Conservation (phyloP, 495 filamentous ascomycete species). For the Halenospora varia region DNA sequence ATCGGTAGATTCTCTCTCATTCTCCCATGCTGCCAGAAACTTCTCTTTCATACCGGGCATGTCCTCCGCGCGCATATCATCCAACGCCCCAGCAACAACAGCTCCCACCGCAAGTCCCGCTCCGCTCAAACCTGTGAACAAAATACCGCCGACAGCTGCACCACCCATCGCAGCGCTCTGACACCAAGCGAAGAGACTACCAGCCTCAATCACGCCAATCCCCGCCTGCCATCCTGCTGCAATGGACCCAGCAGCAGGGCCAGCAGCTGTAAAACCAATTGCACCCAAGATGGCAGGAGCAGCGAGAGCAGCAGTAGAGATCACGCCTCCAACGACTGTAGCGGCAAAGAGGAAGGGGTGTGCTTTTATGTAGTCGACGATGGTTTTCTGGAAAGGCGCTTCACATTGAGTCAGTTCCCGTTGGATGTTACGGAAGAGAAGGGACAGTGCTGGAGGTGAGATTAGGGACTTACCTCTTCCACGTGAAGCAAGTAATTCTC, state of each 20-base stretch:
- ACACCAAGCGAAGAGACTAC: slow-evolving; percentile 29
- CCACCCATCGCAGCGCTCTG: slow-evolving; percentile 31
- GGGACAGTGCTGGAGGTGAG: background rate
- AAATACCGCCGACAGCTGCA: slow-evolving; percentile 23
- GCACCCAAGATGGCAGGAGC: background rate
- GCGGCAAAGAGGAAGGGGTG: background rate
- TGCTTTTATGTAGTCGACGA: background rate
- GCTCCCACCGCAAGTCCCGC: slow-evolving; percentile 16
- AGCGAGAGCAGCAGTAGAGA: background rate
- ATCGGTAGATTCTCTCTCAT: no score
- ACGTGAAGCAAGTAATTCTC: background rate
- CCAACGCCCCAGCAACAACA: slow-evolving; percentile 7
- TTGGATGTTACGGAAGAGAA: background rate
- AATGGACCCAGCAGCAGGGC: slow-evolving; percentile 4
- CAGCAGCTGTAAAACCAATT: background rate
- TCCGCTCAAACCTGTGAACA: slow-evolving; percentile 16
- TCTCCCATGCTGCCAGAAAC: slow-evolving; percentile 12
- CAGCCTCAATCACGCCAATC: slow-evolving; percentile 22
- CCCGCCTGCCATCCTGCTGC: slow-evolving; percentile 16
- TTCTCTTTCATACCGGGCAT: slow-evolving; percentile 11
- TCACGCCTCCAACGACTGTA: background rate
- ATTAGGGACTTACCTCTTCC: background rate
- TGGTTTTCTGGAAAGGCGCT: background rate
- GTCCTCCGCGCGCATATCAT: background rate
- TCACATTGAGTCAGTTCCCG: no score